These are phyloP conservation scores for Trichoderma arundinaceum DNA, from an alignment of 2,329 filamentous ascomycete species.

Conservation along the genomic window DNA sequence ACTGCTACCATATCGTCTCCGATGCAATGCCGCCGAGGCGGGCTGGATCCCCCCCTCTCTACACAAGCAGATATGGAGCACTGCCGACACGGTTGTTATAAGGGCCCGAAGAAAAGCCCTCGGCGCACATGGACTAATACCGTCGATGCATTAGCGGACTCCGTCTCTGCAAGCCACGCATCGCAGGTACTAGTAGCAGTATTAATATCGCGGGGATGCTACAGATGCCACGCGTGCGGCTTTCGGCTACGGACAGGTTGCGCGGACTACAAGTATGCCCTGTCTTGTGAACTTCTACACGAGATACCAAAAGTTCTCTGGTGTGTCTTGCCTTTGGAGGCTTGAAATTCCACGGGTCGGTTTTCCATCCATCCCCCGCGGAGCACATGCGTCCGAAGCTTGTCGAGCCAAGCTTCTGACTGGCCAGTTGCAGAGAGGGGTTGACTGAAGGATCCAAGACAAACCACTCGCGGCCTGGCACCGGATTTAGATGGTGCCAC, in stretches of 20 bases:
- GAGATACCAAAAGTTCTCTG: no score
- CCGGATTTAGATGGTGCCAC: constrained; percentile 15
- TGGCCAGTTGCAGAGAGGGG: constrained; percentile 21
- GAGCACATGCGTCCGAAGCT: constrained; percentile 9
- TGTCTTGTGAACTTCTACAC: not conserved
- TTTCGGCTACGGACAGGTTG: not conserved
- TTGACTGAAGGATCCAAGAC: constrained; percentile 19
- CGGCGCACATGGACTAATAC: constrained; percentile 8
- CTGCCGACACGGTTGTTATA: constrained; percentile 13
- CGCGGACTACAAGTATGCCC: not conserved
- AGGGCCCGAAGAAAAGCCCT: constrained; percentile 9
- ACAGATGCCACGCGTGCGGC: constrained; percentile 7
- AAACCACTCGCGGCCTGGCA: not conserved
- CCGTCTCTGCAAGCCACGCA: constrained; percentile 29
- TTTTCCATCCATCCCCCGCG: not conserved
- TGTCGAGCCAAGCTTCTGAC: not conserved
- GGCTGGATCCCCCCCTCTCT: not conserved
- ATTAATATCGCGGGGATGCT: constrained; percentile 5
- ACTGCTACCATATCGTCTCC: constrained; percentile 16
- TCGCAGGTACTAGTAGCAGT: not conserved
- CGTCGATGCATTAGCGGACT: constrained; percentile 28
- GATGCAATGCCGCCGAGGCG: not conserved
- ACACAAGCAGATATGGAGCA: not conserved
- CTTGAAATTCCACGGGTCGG: not conserved
- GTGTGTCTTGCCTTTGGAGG: no score